Percentiles rank a stretch among this genome's conserved stretches.
These are phyloP conservation scores for Trichoderma koningii DNA, from an alignment of 2,329 filamentous ascomycete genomes.

Conservation along the genomic window DNA sequence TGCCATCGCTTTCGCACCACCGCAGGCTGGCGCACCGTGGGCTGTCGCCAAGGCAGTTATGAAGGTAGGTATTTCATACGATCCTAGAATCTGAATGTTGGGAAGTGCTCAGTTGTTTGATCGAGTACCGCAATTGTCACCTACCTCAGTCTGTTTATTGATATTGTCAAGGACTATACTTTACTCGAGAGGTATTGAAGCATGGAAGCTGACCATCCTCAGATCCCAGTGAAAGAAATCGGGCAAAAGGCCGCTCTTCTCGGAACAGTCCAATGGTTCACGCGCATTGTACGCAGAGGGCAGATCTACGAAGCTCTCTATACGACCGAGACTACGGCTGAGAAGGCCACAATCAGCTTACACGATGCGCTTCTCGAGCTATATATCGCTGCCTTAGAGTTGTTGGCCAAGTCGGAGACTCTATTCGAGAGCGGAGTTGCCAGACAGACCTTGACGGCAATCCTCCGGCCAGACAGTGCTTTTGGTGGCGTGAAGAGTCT, in stretches of 20 bases:
- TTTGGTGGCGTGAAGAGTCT: not conserved
- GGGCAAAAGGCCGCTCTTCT: constrained; percentile 10
- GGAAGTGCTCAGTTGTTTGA: too few species aligned
- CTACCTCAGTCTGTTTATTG: too few species aligned
- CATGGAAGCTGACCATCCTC: not conserved
- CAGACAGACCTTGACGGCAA: not conserved
- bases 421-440: not conserved
- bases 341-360: not conserved
- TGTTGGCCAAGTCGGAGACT: not conserved
- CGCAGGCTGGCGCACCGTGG: constrained; percentile 13
- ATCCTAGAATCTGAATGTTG: too few species aligned
- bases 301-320: constrained; percentile 10
- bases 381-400: not conserved
- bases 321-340: not conserved
- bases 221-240: constrained; percentile 1
- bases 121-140: too few species aligned
- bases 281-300: constrained; percentile 16
- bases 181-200: too few species aligned
- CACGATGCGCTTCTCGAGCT: not conserved
- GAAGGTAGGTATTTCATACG: not conserved
- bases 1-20: constrained; percentile 5
- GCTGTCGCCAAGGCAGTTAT: constrained; percentile 12
- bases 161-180: too few species aligned
- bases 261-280: constrained; percentile 9
- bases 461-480: not conserved